phyloP scores from a whole-genome alignment of 495 filamentous ascomycete genomes.

The Cercophora sp. region DNA sequence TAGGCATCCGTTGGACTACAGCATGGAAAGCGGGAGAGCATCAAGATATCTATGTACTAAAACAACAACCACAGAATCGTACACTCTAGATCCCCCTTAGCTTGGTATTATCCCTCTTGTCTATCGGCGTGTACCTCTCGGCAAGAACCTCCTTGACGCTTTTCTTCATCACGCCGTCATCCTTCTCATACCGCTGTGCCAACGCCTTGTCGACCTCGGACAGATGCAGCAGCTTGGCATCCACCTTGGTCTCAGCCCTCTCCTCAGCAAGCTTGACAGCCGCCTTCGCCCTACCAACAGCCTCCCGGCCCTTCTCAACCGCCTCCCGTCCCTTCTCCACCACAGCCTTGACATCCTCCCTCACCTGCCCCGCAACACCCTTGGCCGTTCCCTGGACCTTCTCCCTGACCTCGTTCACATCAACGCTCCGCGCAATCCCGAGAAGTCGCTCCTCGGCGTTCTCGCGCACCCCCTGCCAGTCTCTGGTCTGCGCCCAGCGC shows the following conservation, averaged over 20 bases:
- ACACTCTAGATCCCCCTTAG: constrained; percentile 17
- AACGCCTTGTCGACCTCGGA: constrained; percentile 45
- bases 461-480: constrained; percentile 59
- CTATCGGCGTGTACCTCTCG: constrained; percentile 45
- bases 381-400: constrained; percentile 22
- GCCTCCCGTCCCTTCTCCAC: constrained; percentile 30
- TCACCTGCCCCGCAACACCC: constrained; percentile 15
- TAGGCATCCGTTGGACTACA: too few species aligned
- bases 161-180: constrained; percentile 28
- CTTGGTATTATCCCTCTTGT: constrained; percentile 35
- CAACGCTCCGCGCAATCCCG: constrained; percentile 5
- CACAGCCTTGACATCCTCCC: constrained; percentile 14
- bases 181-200: constrained; percentile 42
- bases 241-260: constrained; percentile 20
- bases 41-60: neutral
- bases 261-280: constrained; percentile 26
- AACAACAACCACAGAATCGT: neutral
- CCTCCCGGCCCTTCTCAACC: constrained; percentile 25
- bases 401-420: constrained; percentile 14
- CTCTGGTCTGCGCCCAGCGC: constrained; percentile 61
- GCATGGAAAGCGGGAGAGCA: neutral
- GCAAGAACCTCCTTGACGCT: constrained; percentile 42
- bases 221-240: constrained; percentile 26
- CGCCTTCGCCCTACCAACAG: constrained; percentile 21
- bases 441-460: constrained; percentile 37